Base-by-base conservation (phyloP, 257 asterid genomes). In the Solanum corneliomulleri region DNA sequence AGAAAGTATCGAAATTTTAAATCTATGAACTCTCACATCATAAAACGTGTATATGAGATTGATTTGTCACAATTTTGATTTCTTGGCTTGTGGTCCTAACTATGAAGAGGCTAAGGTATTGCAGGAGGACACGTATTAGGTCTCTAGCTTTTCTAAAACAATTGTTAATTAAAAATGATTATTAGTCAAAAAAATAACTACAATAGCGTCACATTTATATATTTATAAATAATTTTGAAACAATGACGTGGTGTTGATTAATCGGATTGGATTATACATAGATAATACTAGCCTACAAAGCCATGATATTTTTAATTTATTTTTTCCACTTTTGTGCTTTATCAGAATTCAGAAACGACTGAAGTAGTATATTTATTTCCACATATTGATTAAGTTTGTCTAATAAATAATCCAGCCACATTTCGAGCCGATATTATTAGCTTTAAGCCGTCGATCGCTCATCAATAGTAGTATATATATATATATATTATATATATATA, bases 111-210 rank as follows among this genome's bases (percentile, higher is more conserved):
- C 13, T 1, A 31, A 33, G 20, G 89, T 62, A 37, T 83, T 5
- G 45, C 60, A 64, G 15, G 27, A 31, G 52, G 89, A 76, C 91
- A 87, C 91, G 91, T 89, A 83, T 29, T 86, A 84, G 80, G 84
- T 84, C 2, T 77, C 29, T 76, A 16, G 14, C 6, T 47, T 82
- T 42, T 45, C 21, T 62, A 49, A 15, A 70, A 70, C 21, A 68
- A 68, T 68, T 68, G 3, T 21, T 23, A 13, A 39, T 18, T 52
- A 31, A 84, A n/a, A 42, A 42, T 37, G 6, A 21, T 60, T 60
- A 27, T 27, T 25, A 15, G n/a, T 21, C 42, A 35, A 85, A 18
- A 8, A 8, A 3, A 80, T 16, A 29, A 18, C 45, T 9, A 20
- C 3, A 23, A 2, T 62, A 80, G 68, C 16, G 18, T 31, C 66